phyloP scores from a whole-genome alignment of 139 green algal species.

The Micromonas commoda region DNA sequence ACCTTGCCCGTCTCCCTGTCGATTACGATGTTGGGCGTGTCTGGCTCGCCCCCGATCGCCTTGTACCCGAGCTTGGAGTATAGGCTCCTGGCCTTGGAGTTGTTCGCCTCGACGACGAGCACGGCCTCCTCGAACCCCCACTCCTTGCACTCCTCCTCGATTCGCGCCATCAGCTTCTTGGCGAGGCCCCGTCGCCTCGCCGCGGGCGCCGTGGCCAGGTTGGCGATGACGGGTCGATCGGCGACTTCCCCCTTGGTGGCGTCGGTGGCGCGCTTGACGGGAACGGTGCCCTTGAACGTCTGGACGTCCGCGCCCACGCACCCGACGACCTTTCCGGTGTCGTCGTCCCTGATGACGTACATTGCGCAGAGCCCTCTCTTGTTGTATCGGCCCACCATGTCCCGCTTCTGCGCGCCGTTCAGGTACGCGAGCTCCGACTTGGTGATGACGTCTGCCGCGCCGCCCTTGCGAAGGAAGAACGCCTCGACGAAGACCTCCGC shows the following conservation, averaged over 20 bases:
- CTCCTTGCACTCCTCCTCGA: background rate
- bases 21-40: background rate
- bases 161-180: background rate
- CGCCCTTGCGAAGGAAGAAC: background rate
- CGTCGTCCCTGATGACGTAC: slow-evolving; percentile 1
- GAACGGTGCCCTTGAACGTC: background rate
- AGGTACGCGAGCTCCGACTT: background rate
- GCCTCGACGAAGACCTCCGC: background rate
- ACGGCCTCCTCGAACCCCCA: slow-evolving; percentile 16
- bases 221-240: slow-evolving; percentile 16
- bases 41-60: background rate
- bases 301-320: slow-evolving; percentile 8
- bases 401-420: background rate
- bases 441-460: background rate
- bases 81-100: background rate
- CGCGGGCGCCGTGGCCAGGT: background rate
- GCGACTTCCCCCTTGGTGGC: background rate
- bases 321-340: background rate
- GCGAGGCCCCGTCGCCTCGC: slow-evolving; percentile 5
- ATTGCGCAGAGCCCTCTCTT: background rate
- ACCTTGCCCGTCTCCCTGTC: background rate
- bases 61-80: slow-evolving; percentile 18
- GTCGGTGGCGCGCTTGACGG: background rate
- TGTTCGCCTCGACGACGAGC: background rate
- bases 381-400: slow-evolving; percentile 5